phyloP scores from a whole-genome alignment of 1,139 yeast species.

The Pichia sp. region DNA sequence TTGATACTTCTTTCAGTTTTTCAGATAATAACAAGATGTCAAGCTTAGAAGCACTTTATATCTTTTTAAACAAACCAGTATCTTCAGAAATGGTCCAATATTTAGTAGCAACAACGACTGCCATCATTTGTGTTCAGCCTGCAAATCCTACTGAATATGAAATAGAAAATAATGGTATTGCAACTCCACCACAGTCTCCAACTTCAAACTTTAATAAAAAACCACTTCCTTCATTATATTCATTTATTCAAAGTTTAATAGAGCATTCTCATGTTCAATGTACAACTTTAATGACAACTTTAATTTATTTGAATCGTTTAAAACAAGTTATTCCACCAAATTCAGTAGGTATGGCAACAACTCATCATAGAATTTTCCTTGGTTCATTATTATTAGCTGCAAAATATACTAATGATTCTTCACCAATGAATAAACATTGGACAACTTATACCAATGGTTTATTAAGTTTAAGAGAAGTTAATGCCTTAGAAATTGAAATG shows the following conservation, averaged over 20 bases:
- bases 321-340: conserved; percentile 75
- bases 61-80: conserved; percentile 74
- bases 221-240: conserved; percentile 38
- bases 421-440: conserved; percentile 96
- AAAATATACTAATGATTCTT: conserved; percentile 83
- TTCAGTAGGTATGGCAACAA: conserved; percentile 89
- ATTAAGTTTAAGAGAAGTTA: conserved; percentile 69
- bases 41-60: conserved; percentile 58
- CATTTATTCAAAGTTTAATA: conserved; percentile 67
- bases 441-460: conserved; percentile 83
- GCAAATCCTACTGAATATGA: background rate
- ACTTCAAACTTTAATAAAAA: conserved; percentile 4
- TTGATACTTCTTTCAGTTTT: no score
- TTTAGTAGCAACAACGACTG: conserved; percentile 70
- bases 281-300: conserved; percentile 87
- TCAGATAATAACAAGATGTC: conserved; percentile 31
- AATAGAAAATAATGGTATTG: conserved; percentile 22
- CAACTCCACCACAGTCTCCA: conserved; percentile 45
- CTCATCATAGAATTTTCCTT: conserved; percentile 85
- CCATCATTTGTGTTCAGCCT: conserved; percentile 48
- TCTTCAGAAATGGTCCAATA: conserved; percentile 71
- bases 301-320: conserved; percentile 73
- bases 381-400: conserved; percentile 87
- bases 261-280: conserved; percentile 86
- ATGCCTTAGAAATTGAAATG: conserved; percentile 85